phyloP scores from a whole-genome alignment of 495 filamentous ascomycete species.

The Penicillium chermesinum region DNA sequence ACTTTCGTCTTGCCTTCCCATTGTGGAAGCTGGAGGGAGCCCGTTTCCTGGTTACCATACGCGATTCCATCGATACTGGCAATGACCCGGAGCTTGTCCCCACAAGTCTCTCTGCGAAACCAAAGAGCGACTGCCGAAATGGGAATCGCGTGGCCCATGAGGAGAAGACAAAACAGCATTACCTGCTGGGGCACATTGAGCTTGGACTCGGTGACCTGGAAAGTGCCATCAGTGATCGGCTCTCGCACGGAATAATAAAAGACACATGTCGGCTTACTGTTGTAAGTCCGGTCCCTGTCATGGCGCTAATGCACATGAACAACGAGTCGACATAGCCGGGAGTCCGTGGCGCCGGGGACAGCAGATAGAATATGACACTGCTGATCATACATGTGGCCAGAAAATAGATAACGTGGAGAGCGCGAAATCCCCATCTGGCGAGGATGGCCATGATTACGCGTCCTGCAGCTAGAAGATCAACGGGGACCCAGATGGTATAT shows the following conservation, averaged over 20 bases:
- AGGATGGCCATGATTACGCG: neutral
- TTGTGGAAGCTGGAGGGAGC: neutral
- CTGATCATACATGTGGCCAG: constrained; percentile 54
- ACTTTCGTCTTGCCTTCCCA: neutral
- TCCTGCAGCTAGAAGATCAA: neutral
- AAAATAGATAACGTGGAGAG: constrained; percentile 73
- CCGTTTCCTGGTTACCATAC: neutral
- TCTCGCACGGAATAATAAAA: neutral
- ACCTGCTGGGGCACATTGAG: constrained; percentile 68
- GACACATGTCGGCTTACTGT: constrained; percentile 51
- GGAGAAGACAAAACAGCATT: constrained; percentile 63
- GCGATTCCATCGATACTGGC: constrained; percentile 20
- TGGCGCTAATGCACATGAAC: constrained; percentile 71
- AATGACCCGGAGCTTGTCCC: constrained; percentile 60
- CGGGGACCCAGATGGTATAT: neutral
- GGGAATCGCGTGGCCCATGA: constrained; percentile 59
- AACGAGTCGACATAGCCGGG: constrained; percentile 70
- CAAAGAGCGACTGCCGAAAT: constrained; percentile 32
- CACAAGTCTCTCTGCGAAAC: constrained; percentile 10
- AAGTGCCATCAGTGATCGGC: constrained; percentile 4
- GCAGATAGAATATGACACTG: constrained; percentile 69
- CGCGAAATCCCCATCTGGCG: constrained; percentile 48
- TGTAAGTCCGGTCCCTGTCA: constrained; percentile 71
- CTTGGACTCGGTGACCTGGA: constrained; percentile 52
- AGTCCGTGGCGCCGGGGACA: constrained; percentile 51